phyloP scores from a whole-genome alignment of 345 rosid species.

The Salix arbutifolia region DNA sequence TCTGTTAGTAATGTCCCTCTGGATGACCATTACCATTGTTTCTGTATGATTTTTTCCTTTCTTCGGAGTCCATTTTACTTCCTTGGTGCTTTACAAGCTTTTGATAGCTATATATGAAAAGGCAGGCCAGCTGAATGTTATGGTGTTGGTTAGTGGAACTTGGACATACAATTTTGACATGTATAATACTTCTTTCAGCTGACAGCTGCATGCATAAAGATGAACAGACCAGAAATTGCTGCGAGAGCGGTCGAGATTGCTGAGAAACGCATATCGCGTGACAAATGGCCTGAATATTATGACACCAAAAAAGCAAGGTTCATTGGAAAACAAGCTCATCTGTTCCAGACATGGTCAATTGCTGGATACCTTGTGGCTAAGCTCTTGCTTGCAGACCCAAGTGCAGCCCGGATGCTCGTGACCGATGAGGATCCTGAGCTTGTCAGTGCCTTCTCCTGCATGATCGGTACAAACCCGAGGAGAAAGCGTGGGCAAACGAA shows the following conservation, averaged over 20 bases:
- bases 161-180: not conserved
- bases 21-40: not conserved
- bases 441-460: constrained; percentile 49
- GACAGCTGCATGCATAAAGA: constrained; percentile 51
- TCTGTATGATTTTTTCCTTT: not conserved
- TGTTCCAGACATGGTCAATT: constrained; percentile 54
- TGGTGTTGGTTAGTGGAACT: not conserved
- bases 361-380: constrained; percentile 54
- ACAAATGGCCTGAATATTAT: constrained; percentile 56
- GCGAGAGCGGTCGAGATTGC: constrained; percentile 38
- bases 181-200: constrained; percentile 29
- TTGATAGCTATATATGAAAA: not conserved
- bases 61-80: not conserved
- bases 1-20: not conserved
- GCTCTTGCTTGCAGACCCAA: constrained; percentile 40
- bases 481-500: constrained; percentile 41
- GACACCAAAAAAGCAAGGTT: constrained; percentile 49
- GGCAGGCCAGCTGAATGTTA: not conserved
- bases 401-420: constrained; percentile 39
- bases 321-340: constrained; percentile 43
- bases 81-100: not conserved
- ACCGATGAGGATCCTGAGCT: constrained; percentile 47
- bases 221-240: constrained; percentile 47
- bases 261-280: constrained; percentile 38
- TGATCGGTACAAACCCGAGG: constrained; percentile 53